Base-by-base conservation (phyloP, 1,284 basidiomycete genomes). In the Psilocybe mexicana region DNA sequence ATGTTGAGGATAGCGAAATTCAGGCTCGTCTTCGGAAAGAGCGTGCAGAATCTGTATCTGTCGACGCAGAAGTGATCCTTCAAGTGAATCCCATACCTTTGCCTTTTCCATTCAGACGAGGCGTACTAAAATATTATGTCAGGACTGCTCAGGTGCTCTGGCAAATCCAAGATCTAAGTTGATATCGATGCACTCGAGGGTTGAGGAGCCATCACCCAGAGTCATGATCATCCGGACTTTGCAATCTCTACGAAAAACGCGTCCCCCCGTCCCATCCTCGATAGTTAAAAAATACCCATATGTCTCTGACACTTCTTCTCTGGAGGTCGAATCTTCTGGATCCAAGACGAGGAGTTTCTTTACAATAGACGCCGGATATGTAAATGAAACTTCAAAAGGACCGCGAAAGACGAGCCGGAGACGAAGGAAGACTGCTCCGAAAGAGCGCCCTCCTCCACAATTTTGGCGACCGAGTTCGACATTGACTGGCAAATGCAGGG, bases 1-100 rank as follows among this genome's bases (percentile, higher is more conserved):
- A 77, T 35, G 71, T 60, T 11, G 82, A 84, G 61, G 82, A 83
- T 57, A 72, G 65, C 48, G 65, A 71, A 49, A 58, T 35, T 11
- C 70, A 74, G 61, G 81, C 81, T 25, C 61, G 70, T 49, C 64
- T 71, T 53, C 77, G 81, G 50, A 68, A 65, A 59, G 63, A 64
- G 52, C 72, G 66, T 25, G 74, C 81, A 1, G 52, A 70, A 52
- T 69, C 69, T 3, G 70, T 68, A 24, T 74, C 80, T 2, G 69
- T 81, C n/a, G 74, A 79, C 36, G 62, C 64, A 18, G 64, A 67
- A 14, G 63, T 62, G 55, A 56, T 78, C 10, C 35, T 72, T 40
- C 43, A 59, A 25, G 65, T 72, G 45, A 67, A 71, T 43, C 30
- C 30, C 30, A 50, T 24, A 57, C 55, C 28, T 30, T 61, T 26